Conservation (phyloP, 768 basidiomycete species). For the Daedaleopsis sinensis region DNA sequence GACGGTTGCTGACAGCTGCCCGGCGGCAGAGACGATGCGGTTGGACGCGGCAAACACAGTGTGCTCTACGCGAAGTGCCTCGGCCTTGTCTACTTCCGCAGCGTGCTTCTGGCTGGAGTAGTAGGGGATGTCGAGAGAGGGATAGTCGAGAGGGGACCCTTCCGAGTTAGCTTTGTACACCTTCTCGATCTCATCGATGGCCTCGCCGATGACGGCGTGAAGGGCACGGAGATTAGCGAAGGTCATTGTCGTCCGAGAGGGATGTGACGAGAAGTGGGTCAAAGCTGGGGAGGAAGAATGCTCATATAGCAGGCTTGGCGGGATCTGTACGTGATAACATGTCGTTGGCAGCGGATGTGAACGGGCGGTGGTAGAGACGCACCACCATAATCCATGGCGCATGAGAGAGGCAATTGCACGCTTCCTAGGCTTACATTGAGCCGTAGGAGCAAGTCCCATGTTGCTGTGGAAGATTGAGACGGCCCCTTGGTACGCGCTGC, state of each 20-base stretch:
- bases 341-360: no score
- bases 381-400: no score
- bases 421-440: no score
- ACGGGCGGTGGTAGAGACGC: no score
- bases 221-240: constrained; percentile 63
- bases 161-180: constrained; percentile 36
- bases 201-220: constrained; percentile 64
- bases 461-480: no score
- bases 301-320: neutral
- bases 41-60: constrained; percentile 21
- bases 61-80: constrained; percentile 16
- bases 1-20: constrained; percentile 16
- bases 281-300: neutral
- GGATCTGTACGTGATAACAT: neutral
- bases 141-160: constrained; percentile 4
- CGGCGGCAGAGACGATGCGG: constrained; percentile 22
- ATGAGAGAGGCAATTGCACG: no score
- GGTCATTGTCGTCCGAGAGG: constrained; percentile 39
- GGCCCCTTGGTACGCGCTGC: neutral
- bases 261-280: neutral
- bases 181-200: constrained; percentile 65
- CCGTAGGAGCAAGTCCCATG: no score
- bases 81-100: neutral
- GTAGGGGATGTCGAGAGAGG: constrained; percentile 7
- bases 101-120: neutral